phyloP scores from a whole-genome alignment of 164 flowering plant species.

The Annona squamosa region DNA sequence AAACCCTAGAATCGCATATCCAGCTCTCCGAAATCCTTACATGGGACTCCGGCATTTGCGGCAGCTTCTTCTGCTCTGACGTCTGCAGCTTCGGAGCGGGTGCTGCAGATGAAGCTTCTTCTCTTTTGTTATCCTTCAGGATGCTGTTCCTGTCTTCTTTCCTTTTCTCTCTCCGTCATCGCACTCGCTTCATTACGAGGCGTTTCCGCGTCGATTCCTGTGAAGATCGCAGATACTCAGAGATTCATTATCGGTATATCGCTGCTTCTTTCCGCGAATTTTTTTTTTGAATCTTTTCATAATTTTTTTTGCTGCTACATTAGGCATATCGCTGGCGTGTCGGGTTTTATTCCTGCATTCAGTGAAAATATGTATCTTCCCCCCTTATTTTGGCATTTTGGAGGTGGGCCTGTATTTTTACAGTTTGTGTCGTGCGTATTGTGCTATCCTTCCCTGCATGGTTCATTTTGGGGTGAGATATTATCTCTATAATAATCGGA shows the following conservation, averaged over 20 bases:
- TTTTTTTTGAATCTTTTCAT: neutral
- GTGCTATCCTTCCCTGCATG: no score
- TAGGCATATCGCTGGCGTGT: neutral
- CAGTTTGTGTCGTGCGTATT: neutral
- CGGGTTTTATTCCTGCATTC: neutral
- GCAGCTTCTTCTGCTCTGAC: conserved; percentile 7
- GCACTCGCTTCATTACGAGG: conserved; percentile 4
- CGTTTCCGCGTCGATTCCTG: conserved; percentile 15
- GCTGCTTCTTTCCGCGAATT: neutral
- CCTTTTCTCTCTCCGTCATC: neutral
- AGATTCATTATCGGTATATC: conserved; percentile 26
- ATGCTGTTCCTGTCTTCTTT: neutral
- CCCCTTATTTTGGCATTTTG: neutral
- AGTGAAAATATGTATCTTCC: neutral
- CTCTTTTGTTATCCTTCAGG: no score
- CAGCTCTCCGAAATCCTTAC: neutral
- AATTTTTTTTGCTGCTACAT: neutral
- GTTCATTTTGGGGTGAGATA: neutral
- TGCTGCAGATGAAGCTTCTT: conserved; percentile 19
- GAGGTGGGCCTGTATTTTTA: neutral
- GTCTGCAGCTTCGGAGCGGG: neutral
- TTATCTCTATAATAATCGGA: neutral
- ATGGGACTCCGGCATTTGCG: conserved; percentile 10
- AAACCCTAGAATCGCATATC: neutral
- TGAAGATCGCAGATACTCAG: conserved; percentile 5